Percentiles rank a stretch among this genome's conserved stretches.
Conservation (phyloP, 2,329 filamentous ascomycete genomes). For the Neofusicoccum ribis region DNA sequence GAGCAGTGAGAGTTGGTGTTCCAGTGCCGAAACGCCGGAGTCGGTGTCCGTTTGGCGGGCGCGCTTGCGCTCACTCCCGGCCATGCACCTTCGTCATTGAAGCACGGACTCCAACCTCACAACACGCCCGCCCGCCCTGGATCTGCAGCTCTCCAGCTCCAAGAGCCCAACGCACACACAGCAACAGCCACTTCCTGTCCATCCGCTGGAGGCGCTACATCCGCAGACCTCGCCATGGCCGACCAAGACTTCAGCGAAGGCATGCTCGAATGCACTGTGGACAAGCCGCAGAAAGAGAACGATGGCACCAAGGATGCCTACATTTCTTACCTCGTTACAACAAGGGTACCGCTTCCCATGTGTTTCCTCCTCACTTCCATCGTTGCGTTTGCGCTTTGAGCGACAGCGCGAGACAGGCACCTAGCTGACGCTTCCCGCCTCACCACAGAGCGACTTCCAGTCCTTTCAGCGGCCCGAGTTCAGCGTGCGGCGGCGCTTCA, state of each 20-base stretch:
- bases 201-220: not conserved
- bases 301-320: constrained; percentile 96
- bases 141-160: constrained; percentile 18
- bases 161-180: constrained; percentile 7
- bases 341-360: constrained; percentile 61
- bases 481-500: constrained; percentile 85
- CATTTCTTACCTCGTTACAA: constrained; percentile 92
- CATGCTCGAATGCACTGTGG: constrained; percentile 78
- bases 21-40: not conserved
- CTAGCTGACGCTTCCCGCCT: not conserved
- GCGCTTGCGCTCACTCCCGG: not conserved
- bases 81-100: constrained; percentile 15
- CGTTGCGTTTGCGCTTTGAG: not conserved
- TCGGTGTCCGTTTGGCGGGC: not conserved
- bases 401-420: not conserved
- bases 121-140: constrained; percentile 19
- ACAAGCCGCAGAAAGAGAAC: constrained; percentile 86
- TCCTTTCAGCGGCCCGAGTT: constrained; percentile 84
- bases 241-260: constrained; percentile 52
- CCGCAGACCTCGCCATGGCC: constrained; percentile 16
- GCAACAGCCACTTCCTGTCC: constrained; percentile 1
- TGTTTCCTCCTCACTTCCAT: not conserved
- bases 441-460: constrained; percentile 79
- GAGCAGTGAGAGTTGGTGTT: not conserved
- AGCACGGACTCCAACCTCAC: constrained; percentile 19